Evolutionary conservation across 495 filamentous ascomycete genomes (phyloP), one percentile per base, ranked within the genome.

Genomic region (Aspergillus conjunctus): DNA sequence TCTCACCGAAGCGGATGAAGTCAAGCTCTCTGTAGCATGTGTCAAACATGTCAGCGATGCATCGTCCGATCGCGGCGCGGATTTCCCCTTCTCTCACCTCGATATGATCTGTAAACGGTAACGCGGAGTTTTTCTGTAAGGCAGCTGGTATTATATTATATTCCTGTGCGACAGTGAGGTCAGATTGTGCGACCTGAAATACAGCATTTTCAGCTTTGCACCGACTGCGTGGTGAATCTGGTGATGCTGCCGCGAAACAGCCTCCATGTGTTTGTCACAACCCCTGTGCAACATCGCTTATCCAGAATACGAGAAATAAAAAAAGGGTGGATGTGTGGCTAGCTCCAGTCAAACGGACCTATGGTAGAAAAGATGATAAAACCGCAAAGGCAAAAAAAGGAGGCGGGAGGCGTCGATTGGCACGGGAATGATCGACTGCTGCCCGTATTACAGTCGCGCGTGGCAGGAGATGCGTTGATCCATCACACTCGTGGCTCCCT

Each of bases 361-460:
- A 39, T 30, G 31, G 39, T 41, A 41, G 15, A 11, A 51, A 51
- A 51, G 26, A 31, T 9, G 31, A 51, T 32, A 15, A 32, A 48
- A 41, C 20, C 10, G 10, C 37, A 37, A 60, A 48, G 37, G 51
- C 2, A 20, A 51, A 43, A 22, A 26, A 54, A 54, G 57, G 51
- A 54, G 58, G 51, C 55, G 55, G 58, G 58, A 60, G 58, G 44
- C 58, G 58, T 60, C 58, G 58, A 60, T 60, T 51, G 49, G 49
- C 21, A 21, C 49, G 49, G 49, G 26, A 51, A 51, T 51, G 49
- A 51, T 51, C 49, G 49, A 51, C 49, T 32, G 11, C 49, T 51
- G 49, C 17, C 51, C 51, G 51, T 54, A 49, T 60, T 60, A 60
- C 58, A 49, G 58, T 54, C 58, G 58, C 58, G 58, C 51, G 51